Evolutionary conservation across 164 flowering plant genomes (phyloP), one percentile per base, ranked within the genome.

Genomic region (Dillenia suffruticosa): DNA sequence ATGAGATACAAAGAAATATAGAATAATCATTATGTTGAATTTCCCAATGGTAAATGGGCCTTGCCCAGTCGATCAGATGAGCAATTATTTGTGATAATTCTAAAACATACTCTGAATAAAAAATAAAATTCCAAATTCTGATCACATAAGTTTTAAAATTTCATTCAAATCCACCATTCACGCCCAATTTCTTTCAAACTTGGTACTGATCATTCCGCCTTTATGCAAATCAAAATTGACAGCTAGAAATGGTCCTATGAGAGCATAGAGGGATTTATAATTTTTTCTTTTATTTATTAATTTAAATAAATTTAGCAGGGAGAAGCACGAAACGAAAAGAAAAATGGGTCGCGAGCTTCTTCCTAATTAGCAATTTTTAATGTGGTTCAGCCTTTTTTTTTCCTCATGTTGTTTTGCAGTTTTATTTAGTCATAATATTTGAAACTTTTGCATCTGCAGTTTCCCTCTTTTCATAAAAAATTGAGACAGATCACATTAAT

Each of bases 171-270:
- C n/a, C n/a, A n/a, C n/a, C n/a, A n/a, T n/a, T n/a, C n/a, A n/a
- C n/a, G n/a, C n/a, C n/a, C n/a, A n/a, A n/a, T n/a, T n/a, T n/a
- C n/a, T n/a, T n/a, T n/a, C n/a, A n/a, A n/a, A n/a, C n/a, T n/a
- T n/a, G n/a, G n/a, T n/a, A n/a, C n/a, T n/a, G 67, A 74, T 61
- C 72, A 74, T 77, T 60, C 71, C 73, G 66, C 44, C 53, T 61
- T 71, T 78, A 77, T 76, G 81, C 74, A 49, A 46, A 68, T 51
- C 49, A 17, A 55, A 45, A 24, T 62, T 66, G 56, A 66, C 66
- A 46, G 58, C 63, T n/a, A n/a, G n/a, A n/a, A n/a, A n/a, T 51
- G 14, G 54, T 40, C 24, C 17, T 9, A 53, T 10, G 17, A 2
- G 26, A 53, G 17, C 10, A 53, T 10, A 12, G 3, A 53, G 56